Evolutionary conservation across 2,329 filamentous ascomycete genomes (phyloP).

Genomic region (Xylariales sp.): DNA sequence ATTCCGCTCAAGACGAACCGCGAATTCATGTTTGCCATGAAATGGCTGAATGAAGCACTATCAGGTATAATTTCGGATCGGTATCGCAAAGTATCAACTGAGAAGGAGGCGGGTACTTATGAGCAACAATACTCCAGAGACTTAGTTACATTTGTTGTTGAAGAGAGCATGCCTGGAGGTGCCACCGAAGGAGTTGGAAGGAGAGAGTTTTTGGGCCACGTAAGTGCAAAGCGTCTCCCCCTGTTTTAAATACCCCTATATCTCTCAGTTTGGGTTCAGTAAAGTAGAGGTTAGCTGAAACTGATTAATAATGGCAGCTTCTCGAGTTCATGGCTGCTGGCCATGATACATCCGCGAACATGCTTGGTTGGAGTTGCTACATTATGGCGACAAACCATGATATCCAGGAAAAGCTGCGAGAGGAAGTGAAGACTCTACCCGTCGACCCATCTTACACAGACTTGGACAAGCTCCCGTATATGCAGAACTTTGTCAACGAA

Average conservation of each 20-base stretch:
- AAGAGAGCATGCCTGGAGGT: slow-evolving; percentile 12
- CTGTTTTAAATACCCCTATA: too few species aligned
- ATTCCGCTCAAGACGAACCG: slow-evolving; percentile 10
- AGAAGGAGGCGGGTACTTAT: too few species aligned
- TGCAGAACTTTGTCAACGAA: slow-evolving; percentile 33
- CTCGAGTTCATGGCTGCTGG: slow-evolving; percentile 32
- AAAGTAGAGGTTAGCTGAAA: too few species aligned
- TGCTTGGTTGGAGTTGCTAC: slow-evolving; percentile 28
- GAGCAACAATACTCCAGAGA: too few species aligned
- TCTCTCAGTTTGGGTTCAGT: too few species aligned
- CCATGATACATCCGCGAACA: slow-evolving; percentile 31
- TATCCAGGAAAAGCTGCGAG: slow-evolving; percentile 26
- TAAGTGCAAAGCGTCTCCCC: too few species aligned
- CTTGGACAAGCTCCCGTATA: slow-evolving; percentile 25
- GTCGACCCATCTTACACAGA: slow-evolving; percentile 3
- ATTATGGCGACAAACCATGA: slow-evolving; percentile 23
- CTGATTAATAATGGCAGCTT: slow-evolving; percentile 9
- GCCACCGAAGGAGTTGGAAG: slow-evolving; percentile 17
- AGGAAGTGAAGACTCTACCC: slow-evolving; percentile 23
- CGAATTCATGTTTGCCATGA: slow-evolving; percentile 8
- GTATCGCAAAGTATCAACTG: too few species aligned
- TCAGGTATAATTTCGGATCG: too few species aligned
- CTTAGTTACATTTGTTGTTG: slow-evolving; percentile 11
- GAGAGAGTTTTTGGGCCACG: slow-evolving; percentile 20
- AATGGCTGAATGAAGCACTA: slow-evolving; percentile 10